phyloP scores from a whole-genome alignment of 768 basidiomycete genomes.

The Kwoniella newhampshirensis region DNA sequence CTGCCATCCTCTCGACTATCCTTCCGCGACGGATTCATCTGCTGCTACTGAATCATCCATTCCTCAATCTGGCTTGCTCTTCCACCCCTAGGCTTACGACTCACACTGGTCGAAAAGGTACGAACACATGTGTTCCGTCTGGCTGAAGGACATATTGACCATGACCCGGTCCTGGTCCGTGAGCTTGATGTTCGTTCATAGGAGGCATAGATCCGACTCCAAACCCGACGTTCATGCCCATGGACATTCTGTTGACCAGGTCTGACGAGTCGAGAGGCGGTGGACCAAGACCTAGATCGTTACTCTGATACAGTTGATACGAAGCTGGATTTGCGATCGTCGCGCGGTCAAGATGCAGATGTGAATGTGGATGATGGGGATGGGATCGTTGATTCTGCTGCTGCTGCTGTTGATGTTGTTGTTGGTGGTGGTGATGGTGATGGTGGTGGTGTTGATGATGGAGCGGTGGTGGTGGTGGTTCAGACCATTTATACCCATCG shows the following conservation, averaged over 20 bases:
- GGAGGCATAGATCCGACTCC: conserved; percentile 1
- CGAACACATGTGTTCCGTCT: conserved; percentile 19
- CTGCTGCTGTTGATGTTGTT: neutral
- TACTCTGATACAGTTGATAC: neutral
- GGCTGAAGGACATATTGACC: conserved; percentile 14
- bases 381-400: conserved; percentile 1
- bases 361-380: neutral
- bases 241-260: neutral
- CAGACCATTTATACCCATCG: neutral
- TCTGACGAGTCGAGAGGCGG: conserved; percentile 10
- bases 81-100: too few relatives aligned
- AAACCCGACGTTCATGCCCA: neutral
- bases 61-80: too few relatives aligned
- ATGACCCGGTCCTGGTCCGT: conserved; percentile 3
- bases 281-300: conserved; percentile 14
- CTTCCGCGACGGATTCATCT: too few relatives aligned
- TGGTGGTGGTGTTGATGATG: conserved; percentile 4
- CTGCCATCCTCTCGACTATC: too few relatives aligned
- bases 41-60: too few relatives aligned
- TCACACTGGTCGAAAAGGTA: conserved; percentile 9
- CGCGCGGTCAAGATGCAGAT: neutral
- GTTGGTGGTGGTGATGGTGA: neutral
- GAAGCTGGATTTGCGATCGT: neutral
- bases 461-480: neutral
- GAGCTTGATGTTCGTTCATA: too few relatives aligned